Evolutionary conservation across 495 filamentous ascomycete species (phyloP).

Genomic region (Lasiosphaeriaceae sp.): DNA sequence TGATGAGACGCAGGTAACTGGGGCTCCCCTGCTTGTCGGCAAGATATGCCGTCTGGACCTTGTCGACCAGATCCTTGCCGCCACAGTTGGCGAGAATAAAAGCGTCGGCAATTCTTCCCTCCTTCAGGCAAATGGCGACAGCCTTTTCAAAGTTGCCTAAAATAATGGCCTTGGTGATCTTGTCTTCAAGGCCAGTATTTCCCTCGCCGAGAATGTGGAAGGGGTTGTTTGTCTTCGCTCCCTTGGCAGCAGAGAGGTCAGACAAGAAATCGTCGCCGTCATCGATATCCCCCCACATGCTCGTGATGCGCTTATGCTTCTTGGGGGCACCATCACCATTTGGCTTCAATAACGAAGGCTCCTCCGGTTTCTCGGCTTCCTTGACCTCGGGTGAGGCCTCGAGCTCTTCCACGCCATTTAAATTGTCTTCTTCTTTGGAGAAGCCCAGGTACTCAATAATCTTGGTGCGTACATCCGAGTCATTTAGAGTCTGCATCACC

Average conservation of each 20-base stretch:
- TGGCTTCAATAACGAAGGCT: constrained; percentile 36
- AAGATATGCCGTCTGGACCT: constrained; percentile 89
- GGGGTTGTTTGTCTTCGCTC: constrained; percentile 48
- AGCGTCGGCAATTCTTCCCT: constrained; percentile 87
- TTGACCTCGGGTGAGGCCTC: constrained; percentile 27
- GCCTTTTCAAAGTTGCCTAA: constrained; percentile 89
- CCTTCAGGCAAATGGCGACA: constrained; percentile 79
- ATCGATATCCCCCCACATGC: constrained; percentile 57
- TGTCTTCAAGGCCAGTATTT: constrained; percentile 76
- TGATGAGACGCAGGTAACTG: constrained; percentile 87
- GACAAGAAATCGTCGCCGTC: constrained; percentile 86
- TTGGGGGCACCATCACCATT: constrained; percentile 37
- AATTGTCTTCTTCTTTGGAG: constrained; percentile 52
- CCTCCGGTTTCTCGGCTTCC: constrained; percentile 38
- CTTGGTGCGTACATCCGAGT: constrained; percentile 72
- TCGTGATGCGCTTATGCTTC: constrained; percentile 33
- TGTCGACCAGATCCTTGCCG: constrained; percentile 88
- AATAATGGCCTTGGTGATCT: constrained; percentile 82
- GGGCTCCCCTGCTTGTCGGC: constrained; percentile 74
- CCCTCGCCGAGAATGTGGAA: constrained; percentile 69
- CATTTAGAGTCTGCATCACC: constrained; percentile 83
- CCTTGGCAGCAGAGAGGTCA: constrained; percentile 52
- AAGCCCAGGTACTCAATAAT: constrained; percentile 88
- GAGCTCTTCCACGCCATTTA: constrained; percentile 41
- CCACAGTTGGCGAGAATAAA: constrained; percentile 98